Conservation (phyloP, 2,329 filamentous ascomycete genomes). For the Fusarium humuli region DNA sequence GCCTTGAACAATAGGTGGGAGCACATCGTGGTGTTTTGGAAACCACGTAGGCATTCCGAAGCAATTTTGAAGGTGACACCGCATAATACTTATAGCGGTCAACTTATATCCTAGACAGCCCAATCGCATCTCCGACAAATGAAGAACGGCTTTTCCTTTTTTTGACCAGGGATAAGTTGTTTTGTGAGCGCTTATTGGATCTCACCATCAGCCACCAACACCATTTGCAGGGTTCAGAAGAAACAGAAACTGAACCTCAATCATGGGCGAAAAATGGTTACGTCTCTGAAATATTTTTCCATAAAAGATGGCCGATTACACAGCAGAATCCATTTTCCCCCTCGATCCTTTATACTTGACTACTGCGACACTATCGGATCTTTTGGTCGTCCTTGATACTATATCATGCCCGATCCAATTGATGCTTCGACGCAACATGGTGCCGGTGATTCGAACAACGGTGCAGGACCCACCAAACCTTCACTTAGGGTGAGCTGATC, state of each 20-base stretch:
- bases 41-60: neutral
- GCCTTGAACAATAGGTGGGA: neutral
- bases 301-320: too few species aligned
- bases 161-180: neutral
- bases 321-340: too few species aligned
- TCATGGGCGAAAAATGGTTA: neutral
- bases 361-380: too few species aligned
- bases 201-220: neutral
- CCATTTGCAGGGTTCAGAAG: slow-evolving; percentile 1
- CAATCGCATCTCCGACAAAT: neutral
- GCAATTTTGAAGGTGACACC: neutral
- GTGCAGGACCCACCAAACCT: too few species aligned
- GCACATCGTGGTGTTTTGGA: neutral
- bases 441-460: too few species aligned
- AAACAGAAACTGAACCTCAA: neutral
- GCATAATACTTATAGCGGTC: slow-evolving; percentile 4
- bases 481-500: too few species aligned
- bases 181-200: neutral
- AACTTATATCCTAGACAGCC: neutral
- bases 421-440: too few species aligned
- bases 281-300: too few species aligned
- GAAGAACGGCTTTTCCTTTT: neutral
- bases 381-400: too few species aligned
- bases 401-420: too few species aligned
- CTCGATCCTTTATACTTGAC: too few species aligned